phyloP scores from a whole-genome alignment of 2,329 filamentous ascomycete genomes.

The Chaetomiaceae sp. region DNA sequence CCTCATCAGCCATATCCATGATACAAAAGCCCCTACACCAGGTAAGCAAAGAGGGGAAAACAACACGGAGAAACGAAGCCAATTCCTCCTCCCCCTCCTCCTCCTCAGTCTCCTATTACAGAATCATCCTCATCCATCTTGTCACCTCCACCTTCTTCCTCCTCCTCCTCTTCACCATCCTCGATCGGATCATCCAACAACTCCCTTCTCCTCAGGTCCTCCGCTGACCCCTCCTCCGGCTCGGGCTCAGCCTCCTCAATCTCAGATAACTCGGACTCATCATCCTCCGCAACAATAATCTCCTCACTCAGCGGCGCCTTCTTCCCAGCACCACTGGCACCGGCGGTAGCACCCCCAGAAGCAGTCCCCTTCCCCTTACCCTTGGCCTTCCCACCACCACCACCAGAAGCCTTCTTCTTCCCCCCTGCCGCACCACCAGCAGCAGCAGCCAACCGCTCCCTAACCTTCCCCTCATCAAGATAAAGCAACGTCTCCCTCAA shows the following conservation, averaged over 20 bases:
- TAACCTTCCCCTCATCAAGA: slow-evolving; percentile 65
- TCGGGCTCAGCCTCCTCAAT: slow-evolving; percentile 32
- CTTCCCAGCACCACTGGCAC: slow-evolving; percentile 24
- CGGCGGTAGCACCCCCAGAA: slow-evolving; percentile 26
- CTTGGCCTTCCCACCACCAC: slow-evolving; percentile 26
- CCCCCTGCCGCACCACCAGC: slow-evolving; percentile 23
- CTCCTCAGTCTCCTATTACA: slow-evolving; percentile 41
- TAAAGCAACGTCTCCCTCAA: slow-evolving; percentile 80
- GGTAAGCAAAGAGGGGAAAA: neutral
- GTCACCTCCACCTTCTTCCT: slow-evolving; percentile 8
- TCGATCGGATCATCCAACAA: slow-evolving; percentile 46
- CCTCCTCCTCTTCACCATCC: slow-evolving; percentile 40
- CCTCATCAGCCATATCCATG: slow-evolving; percentile 7
- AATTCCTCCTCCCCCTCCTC: neutral
- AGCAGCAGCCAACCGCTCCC: slow-evolving; percentile 33
- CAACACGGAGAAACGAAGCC: neutral
- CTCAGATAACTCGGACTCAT: slow-evolving; percentile 29
- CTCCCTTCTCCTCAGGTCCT: slow-evolving; percentile 53
- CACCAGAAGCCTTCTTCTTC: slow-evolving; percentile 35
- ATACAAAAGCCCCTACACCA: neutral
- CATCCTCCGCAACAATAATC: slow-evolving; percentile 41
- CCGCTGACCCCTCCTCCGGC: slow-evolving; percentile 55
- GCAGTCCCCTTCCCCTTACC: slow-evolving; percentile 23
- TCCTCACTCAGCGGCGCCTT: slow-evolving; percentile 43
- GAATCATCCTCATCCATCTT: slow-evolving; percentile 42